A percentile compares a stretch with the other conserved stretches of the same genome.
Evolutionary conservation across 331 rosid genomes (phyloP).

Genomic region (Quercus lobata): DNA sequence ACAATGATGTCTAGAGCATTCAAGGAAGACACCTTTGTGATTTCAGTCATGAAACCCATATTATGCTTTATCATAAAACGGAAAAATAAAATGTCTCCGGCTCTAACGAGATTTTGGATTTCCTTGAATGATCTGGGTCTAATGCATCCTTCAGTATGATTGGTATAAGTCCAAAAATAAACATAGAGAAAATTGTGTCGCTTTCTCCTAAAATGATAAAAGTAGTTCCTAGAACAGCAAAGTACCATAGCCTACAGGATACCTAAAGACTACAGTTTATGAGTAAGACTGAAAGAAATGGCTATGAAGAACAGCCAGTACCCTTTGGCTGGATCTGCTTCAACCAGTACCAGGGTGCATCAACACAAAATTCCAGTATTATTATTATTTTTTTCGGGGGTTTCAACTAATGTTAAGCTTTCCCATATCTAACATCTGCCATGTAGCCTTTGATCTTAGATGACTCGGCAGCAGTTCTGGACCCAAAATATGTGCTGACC

Average conservation of each 20-base stretch:
- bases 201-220: neutral
- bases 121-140: neutral
- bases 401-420: conserved; percentile 14
- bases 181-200: neutral
- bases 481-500: conserved; percentile 13
- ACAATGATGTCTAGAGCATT: neutral
- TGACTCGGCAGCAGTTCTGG: conserved; percentile 4
- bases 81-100: too few species aligned
- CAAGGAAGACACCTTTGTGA: neutral
- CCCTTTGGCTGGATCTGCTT: neutral
- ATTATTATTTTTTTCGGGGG: neutral
- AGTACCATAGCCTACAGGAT: neutral
- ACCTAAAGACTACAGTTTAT: neutral
- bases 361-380: neutral
- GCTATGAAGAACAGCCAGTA: neutral
- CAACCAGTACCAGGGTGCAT: neutral
- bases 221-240: neutral
- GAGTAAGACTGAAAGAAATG: neutral
- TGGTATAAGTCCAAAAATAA: neutral
- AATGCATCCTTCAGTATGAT: neutral
- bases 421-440: conserved; percentile 21
- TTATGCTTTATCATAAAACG: too few species aligned
- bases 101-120: too few species aligned
- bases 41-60: neutral
- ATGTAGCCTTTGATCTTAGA: conserved; percentile 6